Evolutionary conservation across 2,329 filamentous ascomycete genomes (phyloP).

Genomic region (Aspergillus uvarum): DNA sequence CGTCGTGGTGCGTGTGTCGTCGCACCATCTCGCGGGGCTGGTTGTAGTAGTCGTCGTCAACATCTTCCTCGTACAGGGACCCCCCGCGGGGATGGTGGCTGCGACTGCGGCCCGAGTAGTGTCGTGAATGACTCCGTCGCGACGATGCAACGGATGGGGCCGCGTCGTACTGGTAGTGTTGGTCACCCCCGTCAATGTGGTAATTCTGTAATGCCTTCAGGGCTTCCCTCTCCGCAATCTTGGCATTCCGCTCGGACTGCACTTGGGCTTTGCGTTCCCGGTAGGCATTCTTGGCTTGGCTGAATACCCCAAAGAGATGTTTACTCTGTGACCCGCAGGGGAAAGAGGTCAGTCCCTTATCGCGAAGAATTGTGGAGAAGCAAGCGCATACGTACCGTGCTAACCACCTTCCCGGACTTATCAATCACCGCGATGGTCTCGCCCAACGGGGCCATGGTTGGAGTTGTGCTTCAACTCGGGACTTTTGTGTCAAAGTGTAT

Average conservation of each 20-base stretch:
- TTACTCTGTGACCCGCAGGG: slow-evolving; percentile 63
- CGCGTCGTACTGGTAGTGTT: slow-evolving; percentile 19
- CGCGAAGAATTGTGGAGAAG: background rate
- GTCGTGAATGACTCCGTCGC: slow-evolving; percentile 40
- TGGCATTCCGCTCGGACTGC: slow-evolving; percentile 65
- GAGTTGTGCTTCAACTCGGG: background rate
- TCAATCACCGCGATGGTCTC: slow-evolving; percentile 89
- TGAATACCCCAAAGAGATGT: slow-evolving; percentile 85
- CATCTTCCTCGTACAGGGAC: slow-evolving; percentile 30
- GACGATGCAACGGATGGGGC: slow-evolving; percentile 45
- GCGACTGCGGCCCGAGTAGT: slow-evolving; percentile 33
- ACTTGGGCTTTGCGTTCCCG: slow-evolving; percentile 82
- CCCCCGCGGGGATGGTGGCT: slow-evolving; percentile 22
- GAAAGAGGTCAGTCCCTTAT: slow-evolving; percentile 14
- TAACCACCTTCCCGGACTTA: slow-evolving; percentile 86
- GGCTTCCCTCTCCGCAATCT: slow-evolving; percentile 57
- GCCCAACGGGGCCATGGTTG: slow-evolving; percentile 37
- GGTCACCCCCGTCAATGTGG: slow-evolving; percentile 40
- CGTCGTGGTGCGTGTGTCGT: slow-evolving; percentile 41
- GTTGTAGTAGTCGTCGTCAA: slow-evolving; percentile 21
- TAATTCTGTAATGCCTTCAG: slow-evolving; percentile 58
- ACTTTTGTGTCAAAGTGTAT: background rate
- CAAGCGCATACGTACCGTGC: slow-evolving; percentile 62
- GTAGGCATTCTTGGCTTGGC: slow-evolving; percentile 86
- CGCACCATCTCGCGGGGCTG: slow-evolving; percentile 30